phyloP scores from a whole-genome alignment of 1,139 yeast genomes.

The Sugiyamaella novakii region DNA sequence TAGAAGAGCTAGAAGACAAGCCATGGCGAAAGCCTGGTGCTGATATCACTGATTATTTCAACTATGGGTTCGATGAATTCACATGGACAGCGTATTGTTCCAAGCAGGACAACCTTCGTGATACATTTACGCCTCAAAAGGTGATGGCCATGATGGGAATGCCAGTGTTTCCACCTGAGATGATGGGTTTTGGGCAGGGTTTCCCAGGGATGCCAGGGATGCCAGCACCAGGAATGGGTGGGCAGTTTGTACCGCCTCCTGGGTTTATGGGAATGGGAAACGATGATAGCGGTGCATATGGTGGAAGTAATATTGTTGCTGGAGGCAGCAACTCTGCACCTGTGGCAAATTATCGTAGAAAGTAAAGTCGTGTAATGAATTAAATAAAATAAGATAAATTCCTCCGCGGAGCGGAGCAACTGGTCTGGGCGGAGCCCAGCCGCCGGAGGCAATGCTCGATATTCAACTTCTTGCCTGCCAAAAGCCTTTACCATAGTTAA shows the following conservation, averaged over 20 bases:
- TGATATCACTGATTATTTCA: slow-evolving; percentile 89
- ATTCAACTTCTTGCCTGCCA: slow-evolving; percentile 26
- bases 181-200: slow-evolving; percentile 28
- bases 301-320: slow-evolving; percentile 15
- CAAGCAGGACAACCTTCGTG: slow-evolving; percentile 80
- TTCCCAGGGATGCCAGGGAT: slow-evolving; percentile 31
- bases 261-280: slow-evolving; percentile 15
- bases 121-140: slow-evolving; percentile 67
- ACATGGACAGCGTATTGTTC: slow-evolving; percentile 94
- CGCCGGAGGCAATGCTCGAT: slow-evolving; percentile 8
- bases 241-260: slow-evolving; percentile 22
- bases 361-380: no score
- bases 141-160: slow-evolving; percentile 41
- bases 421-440: slow-evolving; percentile 12
- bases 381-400: no score
- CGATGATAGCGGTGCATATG: slow-evolving; percentile 14
- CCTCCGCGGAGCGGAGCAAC: neutral
- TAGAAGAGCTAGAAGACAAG: slow-evolving; percentile 83
- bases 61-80: slow-evolving; percentile 93
- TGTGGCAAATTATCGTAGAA: slow-evolving; percentile 11
- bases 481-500: slow-evolving; percentile 37
- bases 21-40: slow-evolving; percentile 99
- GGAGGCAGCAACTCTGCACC: slow-evolving; percentile 6
- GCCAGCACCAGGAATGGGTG: slow-evolving; percentile 42
- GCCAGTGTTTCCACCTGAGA: slow-evolving; percentile 34